Evolutionary conservation across 108 stramenopile species (phyloP), one percentile per base, ranked within the genome.

Genomic region (Schizochytrium sp.): DNA sequence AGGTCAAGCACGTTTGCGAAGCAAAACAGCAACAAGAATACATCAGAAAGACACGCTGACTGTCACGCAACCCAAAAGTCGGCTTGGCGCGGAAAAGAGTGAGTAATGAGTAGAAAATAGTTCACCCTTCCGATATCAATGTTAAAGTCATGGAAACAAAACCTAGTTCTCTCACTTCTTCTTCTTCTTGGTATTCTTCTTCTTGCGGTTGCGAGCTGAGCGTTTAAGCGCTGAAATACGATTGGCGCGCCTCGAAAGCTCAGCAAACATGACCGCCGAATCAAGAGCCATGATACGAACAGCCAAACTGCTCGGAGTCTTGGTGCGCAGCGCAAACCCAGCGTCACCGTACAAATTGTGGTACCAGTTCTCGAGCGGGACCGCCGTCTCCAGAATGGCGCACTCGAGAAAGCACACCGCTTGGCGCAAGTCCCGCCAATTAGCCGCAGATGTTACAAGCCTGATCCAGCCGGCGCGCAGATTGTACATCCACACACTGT

Each of bases 271-370:
- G 28, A 83, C 48, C 51, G 76, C 76, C 25, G 45, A 83, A 45
- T 83, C 76, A 4, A 83, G 76, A 12, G 76, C 76, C 14, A 4
- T 83, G 48, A 83, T 28, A 12, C 76, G 76, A 0, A 53, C 45
- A 0, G 76, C 76, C 10, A 83, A 45, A 23, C 76, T 83, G 45
- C 48, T 53, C n/a, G 48, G 25, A 55, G 76, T 83, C 51, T 53
- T 47, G 48, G 76, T 83, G 76, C 76, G 76, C 19, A 83, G 76
- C n/a, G 76, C 76, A 53, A 53, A 83, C 12, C 76, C 76, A 8
- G 76, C 76, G 28, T 83, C 76, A 23, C 76, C 76, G 23, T 83
- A 83, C 10, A 83, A 23, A 28, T 83, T 83, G 12, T 47, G 51
- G 51, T 83, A 83, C 76, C 76, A 83, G 4, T 83, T 83, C 28